Evolutionary conservation across 1,284 basidiomycete species (phyloP).

Genomic region (Taiwanofungus camphoratus): DNA sequence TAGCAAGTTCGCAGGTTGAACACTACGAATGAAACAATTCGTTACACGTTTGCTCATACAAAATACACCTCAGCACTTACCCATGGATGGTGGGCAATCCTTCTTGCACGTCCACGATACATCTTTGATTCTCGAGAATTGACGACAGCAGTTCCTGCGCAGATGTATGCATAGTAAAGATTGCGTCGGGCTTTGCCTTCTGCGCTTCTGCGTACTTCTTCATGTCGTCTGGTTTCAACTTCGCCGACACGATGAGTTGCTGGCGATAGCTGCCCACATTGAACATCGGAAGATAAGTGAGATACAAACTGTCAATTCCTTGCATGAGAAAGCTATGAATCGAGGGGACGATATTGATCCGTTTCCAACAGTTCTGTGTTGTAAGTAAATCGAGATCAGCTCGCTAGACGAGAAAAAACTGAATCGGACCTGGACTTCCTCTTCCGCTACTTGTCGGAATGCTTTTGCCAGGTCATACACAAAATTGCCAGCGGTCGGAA

Average conservation of each 20-base stretch:
- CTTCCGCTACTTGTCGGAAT: slow-evolving; percentile 30
- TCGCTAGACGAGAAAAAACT: not conserved
- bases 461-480: slow-evolving; percentile 27
- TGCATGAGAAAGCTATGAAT: slow-evolving; percentile 37
- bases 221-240: slow-evolving; percentile 20
- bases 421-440: slow-evolving; percentile 28
- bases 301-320: slow-evolving; percentile 30
- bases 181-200: slow-evolving; percentile 10
- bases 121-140: slow-evolving; percentile 1
- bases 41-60: not conserved
- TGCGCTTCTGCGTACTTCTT: slow-evolving; percentile 20
- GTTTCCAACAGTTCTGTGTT: slow-evolving; percentile 17
- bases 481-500: slow-evolving; percentile 31
- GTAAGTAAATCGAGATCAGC: not conserved
- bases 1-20: not conserved
- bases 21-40: not conserved
- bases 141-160: not conserved
- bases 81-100: slow-evolving; percentile 3
- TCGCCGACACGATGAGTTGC: slow-evolving; percentile 32
- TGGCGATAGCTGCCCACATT: slow-evolving; percentile 33
- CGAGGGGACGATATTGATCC: slow-evolving; percentile 28
- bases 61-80: not conserved
- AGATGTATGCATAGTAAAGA: slow-evolving; percentile 8
- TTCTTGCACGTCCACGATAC: slow-evolving; percentile 3
- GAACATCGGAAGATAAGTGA: slow-evolving; percentile 35